Base-by-base conservation (phyloP, 2,329 filamentous ascomycete species). In the Capronia coronata region DNA sequence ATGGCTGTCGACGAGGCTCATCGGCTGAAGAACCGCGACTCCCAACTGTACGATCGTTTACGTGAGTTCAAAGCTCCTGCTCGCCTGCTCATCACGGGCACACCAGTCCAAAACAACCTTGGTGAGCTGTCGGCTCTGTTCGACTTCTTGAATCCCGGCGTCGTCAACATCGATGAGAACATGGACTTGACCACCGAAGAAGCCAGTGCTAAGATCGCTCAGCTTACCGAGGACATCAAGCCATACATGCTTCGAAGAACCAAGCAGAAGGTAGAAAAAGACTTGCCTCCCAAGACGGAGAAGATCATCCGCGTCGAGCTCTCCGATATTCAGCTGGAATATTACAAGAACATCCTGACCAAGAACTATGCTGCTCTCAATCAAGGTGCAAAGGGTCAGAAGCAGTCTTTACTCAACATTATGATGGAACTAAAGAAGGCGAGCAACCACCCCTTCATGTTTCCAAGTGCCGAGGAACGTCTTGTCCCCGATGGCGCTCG, bases 381-480 rank as follows among this genome's bases (percentile, higher is more conserved):
- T 61, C 87, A 95, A 63, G 91, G 89, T 39, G 83, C 84, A 38
- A 87, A 82, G 53, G 93, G 91, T 4, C 87, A 94, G 67, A 97
- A 95, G 68, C 91, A 94, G 59, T 97, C 91, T 0, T 72, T 98
- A 11, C 74, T 98, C 56, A 98, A 98, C 68, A 93, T 98, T 66
- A 96, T 98, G 81, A 98, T 98, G 93, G 93, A 98, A 68, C 70
- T 98, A 63, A 98, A 98, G 74, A 98, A 98, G 69, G 89, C 93
- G 65, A 97, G 91, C 71, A 98, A 98, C 63, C 93, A 98, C 64
- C 91, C 93, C 1, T 94, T 96, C 71, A 94, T 98, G 84, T 97
- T 98, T 61, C 85, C 87, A 2, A 90, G 89, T 55, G 91, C 89
- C 2, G 93, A 98, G 65, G 87, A 94, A 50, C 87, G 86, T 59